A percentile compares a stretch with the other conserved stretches of the same genome.
Conservation (phyloP, 1,284 basidiomycete species). For the Stygiomarasmius scandens region DNA sequence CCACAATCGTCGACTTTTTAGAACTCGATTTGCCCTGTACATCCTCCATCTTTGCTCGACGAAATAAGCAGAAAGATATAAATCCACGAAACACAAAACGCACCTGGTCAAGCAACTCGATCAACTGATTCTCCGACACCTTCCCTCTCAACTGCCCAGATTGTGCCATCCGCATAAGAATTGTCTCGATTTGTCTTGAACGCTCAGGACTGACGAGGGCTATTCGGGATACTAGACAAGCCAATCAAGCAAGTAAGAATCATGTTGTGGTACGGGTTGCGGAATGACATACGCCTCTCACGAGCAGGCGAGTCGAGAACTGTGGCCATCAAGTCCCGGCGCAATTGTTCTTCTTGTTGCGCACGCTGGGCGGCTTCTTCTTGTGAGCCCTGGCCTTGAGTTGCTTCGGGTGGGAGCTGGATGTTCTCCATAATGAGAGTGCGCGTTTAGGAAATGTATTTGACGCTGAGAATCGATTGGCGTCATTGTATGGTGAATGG, state of each 20-base stretch:
- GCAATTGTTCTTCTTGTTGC: conserved; percentile 79
- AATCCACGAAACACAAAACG: conserved; percentile 18
- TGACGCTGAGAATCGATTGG: neutral
- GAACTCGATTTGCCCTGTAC: conserved; percentile 55
- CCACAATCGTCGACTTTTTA: conserved; percentile 71
- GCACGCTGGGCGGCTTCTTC: conserved; percentile 64
- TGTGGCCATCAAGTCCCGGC: conserved; percentile 82
- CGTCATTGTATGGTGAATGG: neutral
- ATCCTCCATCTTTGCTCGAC: conserved; percentile 59
- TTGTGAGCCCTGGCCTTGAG: conserved; percentile 12
- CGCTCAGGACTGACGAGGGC: conserved; percentile 89
- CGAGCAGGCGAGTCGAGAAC: conserved; percentile 87
- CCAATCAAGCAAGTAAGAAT: neutral
- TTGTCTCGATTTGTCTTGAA: conserved; percentile 83
- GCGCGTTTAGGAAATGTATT: neutral
- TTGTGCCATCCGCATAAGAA: conserved; percentile 90
- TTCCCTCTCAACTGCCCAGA: conserved; percentile 87
- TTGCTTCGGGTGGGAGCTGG: conserved; percentile 6
- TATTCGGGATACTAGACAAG: conserved; percentile 79
- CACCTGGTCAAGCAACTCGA: conserved; percentile 92
- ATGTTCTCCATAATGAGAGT: conserved; percentile 4
- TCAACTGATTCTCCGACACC: conserved; percentile 88
- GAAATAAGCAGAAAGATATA: conserved; percentile 2
- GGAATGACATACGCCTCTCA: conserved; percentile 73
- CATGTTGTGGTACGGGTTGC: conserved; percentile 28